These are phyloP conservation scores for Colletotrichum somersetense DNA, from an alignment of 2,329 filamentous ascomycete species.

Conservation along the genomic window DNA sequence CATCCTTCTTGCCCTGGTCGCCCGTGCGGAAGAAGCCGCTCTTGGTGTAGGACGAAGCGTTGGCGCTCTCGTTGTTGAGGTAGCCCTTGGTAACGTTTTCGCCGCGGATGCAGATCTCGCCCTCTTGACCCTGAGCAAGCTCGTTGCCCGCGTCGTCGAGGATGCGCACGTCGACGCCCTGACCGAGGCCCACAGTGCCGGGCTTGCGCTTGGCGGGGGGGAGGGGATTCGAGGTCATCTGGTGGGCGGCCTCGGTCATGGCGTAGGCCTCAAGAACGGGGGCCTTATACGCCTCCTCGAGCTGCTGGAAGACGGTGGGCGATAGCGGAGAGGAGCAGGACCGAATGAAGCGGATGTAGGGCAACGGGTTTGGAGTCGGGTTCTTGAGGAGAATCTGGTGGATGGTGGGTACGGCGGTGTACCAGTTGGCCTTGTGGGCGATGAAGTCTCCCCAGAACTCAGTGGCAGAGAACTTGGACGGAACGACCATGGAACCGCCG, in stretches of 20 bases:
- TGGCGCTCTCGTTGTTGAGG: slow-evolving; percentile 84
- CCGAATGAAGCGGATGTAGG: slow-evolving; percentile 85
- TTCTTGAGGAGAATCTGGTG: slow-evolving; percentile 88
- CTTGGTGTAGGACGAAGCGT: slow-evolving; percentile 78
- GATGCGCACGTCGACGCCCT: slow-evolving; percentile 86
- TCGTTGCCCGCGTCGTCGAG: slow-evolving; percentile 77
- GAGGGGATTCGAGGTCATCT: slow-evolving; percentile 83
- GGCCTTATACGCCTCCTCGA: slow-evolving; percentile 81
- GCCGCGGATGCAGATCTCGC: slow-evolving; percentile 85
- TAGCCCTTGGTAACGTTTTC: slow-evolving; percentile 89
- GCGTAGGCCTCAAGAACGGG: slow-evolving; percentile 91
- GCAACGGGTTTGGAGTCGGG: slow-evolving; percentile 75
- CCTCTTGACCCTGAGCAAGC: slow-evolving; percentile 76
- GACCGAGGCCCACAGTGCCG: slow-evolving; percentile 84
- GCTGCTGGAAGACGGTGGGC: slow-evolving; percentile 83
- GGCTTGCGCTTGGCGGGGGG: slow-evolving; percentile 81
- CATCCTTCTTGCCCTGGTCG: slow-evolving; percentile 85
- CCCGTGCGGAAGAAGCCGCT: slow-evolving; percentile 89
- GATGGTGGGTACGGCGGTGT: slow-evolving; percentile 92
- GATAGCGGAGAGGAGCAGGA: slow-evolving; percentile 88
- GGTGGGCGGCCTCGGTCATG: slow-evolving; percentile 91
- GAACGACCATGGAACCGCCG: slow-evolving; percentile 84
- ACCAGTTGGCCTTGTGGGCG: slow-evolving; percentile 85
- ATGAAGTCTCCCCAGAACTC: slow-evolving; percentile 87
- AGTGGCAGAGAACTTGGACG: slow-evolving; percentile 81